Base-by-base conservation (phyloP, 257 asterid species). In the Rubia yunnanensis region DNA sequence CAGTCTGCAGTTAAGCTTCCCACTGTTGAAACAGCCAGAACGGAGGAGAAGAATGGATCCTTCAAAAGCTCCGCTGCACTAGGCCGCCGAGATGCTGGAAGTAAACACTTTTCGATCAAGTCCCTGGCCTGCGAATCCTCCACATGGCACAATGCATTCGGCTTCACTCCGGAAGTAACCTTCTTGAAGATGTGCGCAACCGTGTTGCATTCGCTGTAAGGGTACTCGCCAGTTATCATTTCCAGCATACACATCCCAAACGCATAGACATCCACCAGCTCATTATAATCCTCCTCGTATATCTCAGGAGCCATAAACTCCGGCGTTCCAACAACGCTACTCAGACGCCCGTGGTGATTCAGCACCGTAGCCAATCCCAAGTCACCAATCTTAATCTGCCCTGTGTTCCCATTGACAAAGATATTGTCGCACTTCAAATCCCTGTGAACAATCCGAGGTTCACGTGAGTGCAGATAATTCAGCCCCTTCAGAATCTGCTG, bases 231-330 rank as follows among this genome's bases (percentile, higher is more conserved):
- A 9, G 84, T 79, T 17, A 64, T 70, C 72, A 84, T 9, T 61
- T 79, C 89, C 65, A 84, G 48, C 68, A 84, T 63, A 64, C 85
- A 84, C 87, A 84, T 68, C 2, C 89, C 89, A 15, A 81, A 81
- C 3, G 89, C 68, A 66, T 77, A 84, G 3, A 79, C 20, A 34
- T 77, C 87, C 2, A 77, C 89, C n/a, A 71, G 68, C 44, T 84
- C 83, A 1, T 77, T 57, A 44, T 83, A 79, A 61, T 74, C 81
- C 68, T 75, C 85, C 10, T 77, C 82, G 7, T 81, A 75, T 30
- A 53, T 48, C 75, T 81, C 89, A 0, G 86, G 79, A 6, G 83
- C 86, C 85, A 79, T 79, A 38, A 79, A 77, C 41, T 77, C 85
- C 1, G 82, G 83, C 0, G 89, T 81, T 2, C 81, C 81, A 36